Base-by-base conservation (phyloP, 768 basidiomycete species). In the Pisolithus tinctorius region DNA sequence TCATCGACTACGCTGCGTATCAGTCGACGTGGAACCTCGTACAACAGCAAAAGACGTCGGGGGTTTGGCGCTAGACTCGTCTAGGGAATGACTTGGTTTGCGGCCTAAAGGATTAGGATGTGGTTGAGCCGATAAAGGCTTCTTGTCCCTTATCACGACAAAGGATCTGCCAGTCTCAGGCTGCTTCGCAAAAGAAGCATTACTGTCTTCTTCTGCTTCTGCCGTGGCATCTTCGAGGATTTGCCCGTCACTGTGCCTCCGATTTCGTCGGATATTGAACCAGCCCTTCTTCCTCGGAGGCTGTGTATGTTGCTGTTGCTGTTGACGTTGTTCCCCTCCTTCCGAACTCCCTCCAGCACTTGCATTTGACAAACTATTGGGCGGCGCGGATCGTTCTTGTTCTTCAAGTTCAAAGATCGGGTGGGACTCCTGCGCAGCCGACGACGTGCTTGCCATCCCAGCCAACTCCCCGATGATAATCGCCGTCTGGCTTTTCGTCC, bases 401-500 rank as follows among this genome's bases (percentile, higher is more conserved):
- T 57, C 59, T 9, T 55, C 57, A 8, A 51, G 27, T 14, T 62
- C 65, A 4, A 48, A 53, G 45, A 67, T 38, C 1, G 58, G 55
- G 30, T 61, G 59, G 20, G 55, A 56, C 43, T 67, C 65, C 36
- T 58, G 36, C 7, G 39, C 40, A 11, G 55, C 40, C 4, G 52
- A 45, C 48, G 66, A 54, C 27, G 55, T 47, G 51, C 53, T 34
- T 56, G 54, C 51, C 51, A 60, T 56, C 55, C 60, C 48, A 63
- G 58, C 55, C 66, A 65, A 45, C 68, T 74, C 77, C 55, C 84
- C 74, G 52, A 92, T 88, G n/a, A 93, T 81, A 52, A 93, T 80
- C 2, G 90, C 90, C 3, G 84, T 85, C 63, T 93, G 90, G 30
- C 88, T 91, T 70, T 83, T 82, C 17, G 83, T 88, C 43, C 90